Conservation (phyloP, 2,329 filamentous ascomycete species). For the Chrysoporthe cubensis region DNA sequence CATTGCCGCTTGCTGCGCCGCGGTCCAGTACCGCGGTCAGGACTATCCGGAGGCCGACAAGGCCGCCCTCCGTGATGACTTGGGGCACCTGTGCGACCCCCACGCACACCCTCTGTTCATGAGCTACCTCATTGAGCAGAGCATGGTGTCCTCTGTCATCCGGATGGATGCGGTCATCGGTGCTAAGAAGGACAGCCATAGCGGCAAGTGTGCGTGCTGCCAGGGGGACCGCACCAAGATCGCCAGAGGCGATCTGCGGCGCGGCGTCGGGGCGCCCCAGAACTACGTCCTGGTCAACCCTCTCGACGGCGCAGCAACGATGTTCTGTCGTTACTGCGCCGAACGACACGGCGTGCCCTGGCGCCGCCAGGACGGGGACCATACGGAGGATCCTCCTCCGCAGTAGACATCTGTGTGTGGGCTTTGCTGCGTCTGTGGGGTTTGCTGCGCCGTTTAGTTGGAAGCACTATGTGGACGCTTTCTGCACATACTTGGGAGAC, state of each 20-base stretch:
- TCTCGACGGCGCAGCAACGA: neutral
- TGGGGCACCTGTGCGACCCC: neutral
- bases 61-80: neutral
- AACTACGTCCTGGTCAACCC: neutral
- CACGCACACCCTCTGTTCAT: neutral
- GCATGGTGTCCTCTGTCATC: neutral
- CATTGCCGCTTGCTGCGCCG: too few species aligned
- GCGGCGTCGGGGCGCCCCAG: neutral
- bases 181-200: neutral
- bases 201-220: neutral
- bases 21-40: neutral
- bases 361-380: neutral
- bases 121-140: neutral
- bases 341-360: neutral
- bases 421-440: too few species aligned
- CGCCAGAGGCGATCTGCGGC: neutral
- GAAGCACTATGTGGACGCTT: slow-evolving; percentile 56
- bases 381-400: neutral
- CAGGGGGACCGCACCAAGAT: neutral
- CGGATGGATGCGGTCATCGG: neutral
- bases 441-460: slow-evolving; percentile 37
- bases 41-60: neutral
- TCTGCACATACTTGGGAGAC: slow-evolving; percentile 56
- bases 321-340: neutral
- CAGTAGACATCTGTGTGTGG: neutral